A percentile compares a stretch with the other conserved stretches of the same genome.
These are phyloP conservation scores for Pseudogymnoascus sp. DNA, from an alignment of 2,329 filamentous ascomycete genomes.

Conservation along the genomic window DNA sequence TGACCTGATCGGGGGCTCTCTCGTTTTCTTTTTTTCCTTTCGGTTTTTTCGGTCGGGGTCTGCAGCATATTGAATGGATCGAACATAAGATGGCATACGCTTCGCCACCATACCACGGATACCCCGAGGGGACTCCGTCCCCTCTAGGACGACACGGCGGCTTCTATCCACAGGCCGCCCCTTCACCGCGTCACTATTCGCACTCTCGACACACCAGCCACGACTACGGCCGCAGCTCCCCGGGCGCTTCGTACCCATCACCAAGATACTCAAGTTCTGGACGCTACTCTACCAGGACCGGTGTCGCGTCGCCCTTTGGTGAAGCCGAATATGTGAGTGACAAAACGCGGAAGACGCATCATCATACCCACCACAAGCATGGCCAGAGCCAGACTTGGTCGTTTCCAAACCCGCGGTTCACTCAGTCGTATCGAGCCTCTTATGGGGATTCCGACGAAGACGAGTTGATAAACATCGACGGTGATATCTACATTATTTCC, in stretches of 20 bases:
- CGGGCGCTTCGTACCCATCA: constrained; percentile 24
- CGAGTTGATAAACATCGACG: constrained; percentile 22
- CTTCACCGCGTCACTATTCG: constrained; percentile 22
- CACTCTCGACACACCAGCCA: constrained; percentile 28
- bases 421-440: constrained; percentile 31
- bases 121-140: constrained; percentile 28
- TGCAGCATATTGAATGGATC: constrained; percentile 6
- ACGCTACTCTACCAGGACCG: constrained; percentile 28
- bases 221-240: constrained; percentile 24
- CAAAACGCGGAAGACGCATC: constrained; percentile 20
- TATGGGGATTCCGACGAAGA: constrained; percentile 32
- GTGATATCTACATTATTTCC: constrained; percentile 25
- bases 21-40: not conserved
- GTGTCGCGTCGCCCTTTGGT: constrained; percentile 14
- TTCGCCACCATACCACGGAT: constrained; percentile 22
- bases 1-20: not conserved
- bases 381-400: constrained; percentile 9
- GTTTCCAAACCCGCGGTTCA: constrained; percentile 22
- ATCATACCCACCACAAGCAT: constrained; percentile 27
- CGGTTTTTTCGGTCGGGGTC: constrained; percentile 7
- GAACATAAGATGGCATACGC: constrained; percentile 10
- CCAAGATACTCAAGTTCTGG: constrained; percentile 31
- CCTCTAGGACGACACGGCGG: constrained; percentile 27
- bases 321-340: constrained; percentile 32
- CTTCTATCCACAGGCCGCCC: constrained; percentile 22